These are phyloP conservation scores for Sanguinoderma infundibulare DNA, from an alignment of 1,284 basidiomycete genomes.

Conservation along the genomic window DNA sequence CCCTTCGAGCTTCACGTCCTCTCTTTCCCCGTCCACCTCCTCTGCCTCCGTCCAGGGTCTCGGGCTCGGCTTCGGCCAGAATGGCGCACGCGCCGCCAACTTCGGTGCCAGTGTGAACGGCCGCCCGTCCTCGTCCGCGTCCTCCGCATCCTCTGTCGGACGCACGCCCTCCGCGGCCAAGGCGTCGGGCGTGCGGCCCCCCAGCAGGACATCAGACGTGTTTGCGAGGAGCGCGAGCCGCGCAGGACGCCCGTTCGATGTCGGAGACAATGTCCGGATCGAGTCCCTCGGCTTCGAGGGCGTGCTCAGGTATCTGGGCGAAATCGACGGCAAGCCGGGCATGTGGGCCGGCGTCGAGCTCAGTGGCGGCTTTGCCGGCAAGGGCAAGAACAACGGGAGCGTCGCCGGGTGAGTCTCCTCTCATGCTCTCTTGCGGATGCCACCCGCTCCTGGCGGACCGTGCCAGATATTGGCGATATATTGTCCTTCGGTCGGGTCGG, in stretches of 20 bases:
- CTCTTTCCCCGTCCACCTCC: slow-evolving; percentile 48
- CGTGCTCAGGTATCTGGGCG: slow-evolving; percentile 76
- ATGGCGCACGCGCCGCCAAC: slow-evolving; percentile 46
- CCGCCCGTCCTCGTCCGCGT: slow-evolving; percentile 43
- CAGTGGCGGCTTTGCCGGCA: slow-evolving; percentile 83
- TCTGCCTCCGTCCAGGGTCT: not conserved
- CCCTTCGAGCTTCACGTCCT: slow-evolving; percentile 41
- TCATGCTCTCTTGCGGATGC: not conserved
- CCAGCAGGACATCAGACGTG: slow-evolving; percentile 67
- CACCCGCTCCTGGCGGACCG: not conserved
- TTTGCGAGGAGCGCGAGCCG: slow-evolving; percentile 51
- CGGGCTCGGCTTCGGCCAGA: slow-evolving; percentile 23
- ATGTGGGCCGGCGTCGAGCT: slow-evolving; percentile 93
- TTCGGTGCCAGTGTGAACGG: slow-evolving; percentile 32
- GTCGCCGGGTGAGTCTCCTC: slow-evolving; percentile 78
- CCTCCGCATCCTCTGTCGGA: slow-evolving; percentile 48
- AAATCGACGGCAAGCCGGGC: slow-evolving; percentile 86
- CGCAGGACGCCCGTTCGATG: slow-evolving; percentile 53
- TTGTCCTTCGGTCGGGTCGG: not conserved
- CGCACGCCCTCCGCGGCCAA: slow-evolving; percentile 59
- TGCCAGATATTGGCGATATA: not conserved
- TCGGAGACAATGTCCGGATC: slow-evolving; percentile 84
- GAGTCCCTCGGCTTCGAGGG: slow-evolving; percentile 89
- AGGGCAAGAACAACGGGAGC: slow-evolving; percentile 94
- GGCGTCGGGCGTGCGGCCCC: slow-evolving; percentile 52